phyloP scores from a whole-genome alignment of 495 filamentous ascomycete genomes.

The Xylaria venustula region DNA sequence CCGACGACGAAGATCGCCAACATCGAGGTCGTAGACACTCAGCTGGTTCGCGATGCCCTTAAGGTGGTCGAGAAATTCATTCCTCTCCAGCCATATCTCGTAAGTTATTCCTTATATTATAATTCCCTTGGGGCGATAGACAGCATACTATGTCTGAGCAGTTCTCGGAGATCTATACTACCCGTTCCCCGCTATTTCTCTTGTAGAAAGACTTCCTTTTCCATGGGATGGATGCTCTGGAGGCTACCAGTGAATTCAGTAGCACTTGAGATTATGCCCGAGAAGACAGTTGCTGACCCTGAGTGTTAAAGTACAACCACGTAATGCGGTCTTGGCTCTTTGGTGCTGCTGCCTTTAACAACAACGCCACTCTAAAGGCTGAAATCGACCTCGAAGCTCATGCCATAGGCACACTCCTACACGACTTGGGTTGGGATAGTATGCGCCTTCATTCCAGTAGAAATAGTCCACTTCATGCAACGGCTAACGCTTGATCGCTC shows the following conservation, averaged over 20 bases:
- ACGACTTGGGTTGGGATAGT: constrained; percentile 52
- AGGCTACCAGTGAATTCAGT: no score
- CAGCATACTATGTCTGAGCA: no score
- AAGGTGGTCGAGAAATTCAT: constrained; percentile 14
- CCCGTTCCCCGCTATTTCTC: no score
- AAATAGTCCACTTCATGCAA: constrained; percentile 4
- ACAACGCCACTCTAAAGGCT: constrained; percentile 26
- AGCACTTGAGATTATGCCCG: no score
- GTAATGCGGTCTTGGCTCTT: constrained; percentile 32
- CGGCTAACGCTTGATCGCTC: constrained; percentile 30
- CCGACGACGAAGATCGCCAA: constrained; percentile 12
- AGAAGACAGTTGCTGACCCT: no score
- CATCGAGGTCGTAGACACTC: constrained; percentile 14
- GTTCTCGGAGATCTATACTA: no score
- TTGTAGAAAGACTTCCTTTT: no score
- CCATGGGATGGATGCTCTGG: no score
- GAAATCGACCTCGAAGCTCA: constrained; percentile 43
- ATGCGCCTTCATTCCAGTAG: constrained; percentile 4
- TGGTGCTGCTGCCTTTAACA: constrained; percentile 25
- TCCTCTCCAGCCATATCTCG: constrained; percentile 20
- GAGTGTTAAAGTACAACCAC: constrained; percentile 28
- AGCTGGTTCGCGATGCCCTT: constrained; percentile 6
- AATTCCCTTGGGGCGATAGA: no score
- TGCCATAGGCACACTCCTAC: constrained; percentile 45
- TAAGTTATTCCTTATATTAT: no score